Conservation (phyloP, 257 asterid genomes). For the Solanum sejunctum region DNA sequence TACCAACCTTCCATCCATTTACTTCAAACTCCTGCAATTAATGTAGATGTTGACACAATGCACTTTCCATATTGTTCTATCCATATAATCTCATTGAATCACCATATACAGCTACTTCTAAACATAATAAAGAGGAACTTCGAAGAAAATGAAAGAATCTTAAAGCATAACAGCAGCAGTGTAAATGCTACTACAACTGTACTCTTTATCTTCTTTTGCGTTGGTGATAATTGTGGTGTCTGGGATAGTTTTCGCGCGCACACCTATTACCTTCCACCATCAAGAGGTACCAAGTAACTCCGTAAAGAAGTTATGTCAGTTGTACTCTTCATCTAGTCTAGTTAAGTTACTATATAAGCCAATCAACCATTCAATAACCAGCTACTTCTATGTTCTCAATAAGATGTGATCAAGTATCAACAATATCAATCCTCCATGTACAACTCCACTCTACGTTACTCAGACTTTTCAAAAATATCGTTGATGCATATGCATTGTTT, state of each 20-base stretch:
- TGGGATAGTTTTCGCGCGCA: not conserved
- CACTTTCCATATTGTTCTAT: not conserved
- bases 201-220: too few species aligned
- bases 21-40: not conserved
- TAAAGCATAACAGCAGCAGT: not conserved
- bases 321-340: not conserved
- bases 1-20: not conserved
- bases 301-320: not conserved
- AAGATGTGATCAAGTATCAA: not conserved
- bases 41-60: not conserved
- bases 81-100: not conserved
- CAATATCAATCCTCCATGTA: not conserved
- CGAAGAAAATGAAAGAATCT: not conserved
- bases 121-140: not conserved
- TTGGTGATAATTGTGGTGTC: not conserved
- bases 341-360: not conserved
- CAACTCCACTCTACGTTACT: not conserved
- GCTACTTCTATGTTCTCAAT: not conserved
- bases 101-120: not conserved
- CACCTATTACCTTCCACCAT: not conserved
- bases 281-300: not conserved
- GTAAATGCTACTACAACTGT: too few species aligned
- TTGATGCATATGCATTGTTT: not conserved
- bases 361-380: not conserved
- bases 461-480: not conserved